A percentile compares a stretch with the other conserved stretches of the same genome.
phyloP scores from a whole-genome alignment of 768 basidiomycete species.

The Albatrellus ellisii region DNA sequence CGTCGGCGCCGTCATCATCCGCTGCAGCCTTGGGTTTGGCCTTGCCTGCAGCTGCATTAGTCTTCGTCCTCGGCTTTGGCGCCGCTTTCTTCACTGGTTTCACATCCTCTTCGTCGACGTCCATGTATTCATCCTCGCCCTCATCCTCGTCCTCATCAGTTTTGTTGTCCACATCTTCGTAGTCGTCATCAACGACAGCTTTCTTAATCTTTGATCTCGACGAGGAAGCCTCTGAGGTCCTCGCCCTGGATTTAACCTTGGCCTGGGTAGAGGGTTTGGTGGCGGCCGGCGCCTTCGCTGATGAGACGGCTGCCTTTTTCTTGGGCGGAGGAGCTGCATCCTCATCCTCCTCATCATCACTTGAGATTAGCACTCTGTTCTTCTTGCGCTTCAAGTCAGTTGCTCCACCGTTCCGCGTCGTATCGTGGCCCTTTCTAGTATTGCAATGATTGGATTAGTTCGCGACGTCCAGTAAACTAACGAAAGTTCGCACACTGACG shows the following conservation, averaged over 20 bases:
- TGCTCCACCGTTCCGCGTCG: no score
- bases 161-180: slow-evolving; percentile 18
- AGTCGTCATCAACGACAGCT: slow-evolving; percentile 23
- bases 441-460: no score
- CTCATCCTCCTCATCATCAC: slow-evolving; percentile 2
- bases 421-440: no score
- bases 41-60: neutral
- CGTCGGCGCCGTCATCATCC: slow-evolving; percentile 7
- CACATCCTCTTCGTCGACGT: slow-evolving; percentile 13
- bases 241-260: slow-evolving; percentile 15
- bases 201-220: slow-evolving; percentile 19
- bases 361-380: neutral
- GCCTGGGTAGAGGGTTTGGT: slow-evolving; percentile 1
- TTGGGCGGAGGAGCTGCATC: slow-evolving; percentile 22
- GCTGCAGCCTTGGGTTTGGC: slow-evolving; percentile 12
- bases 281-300: neutral
- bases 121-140: slow-evolving; percentile 13
- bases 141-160: slow-evolving; percentile 11
- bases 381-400: slow-evolving; percentile 2
- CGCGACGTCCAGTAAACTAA: no score
- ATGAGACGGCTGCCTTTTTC: slow-evolving; percentile 25
- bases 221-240: slow-evolving; percentile 9
- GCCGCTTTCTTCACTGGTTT: no score
- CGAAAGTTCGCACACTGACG: no score
- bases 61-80: slow-evolving; percentile 8